phyloP scores from a whole-genome alignment of 768 basidiomycete species.

The Rhodotorula toruloides region DNA sequence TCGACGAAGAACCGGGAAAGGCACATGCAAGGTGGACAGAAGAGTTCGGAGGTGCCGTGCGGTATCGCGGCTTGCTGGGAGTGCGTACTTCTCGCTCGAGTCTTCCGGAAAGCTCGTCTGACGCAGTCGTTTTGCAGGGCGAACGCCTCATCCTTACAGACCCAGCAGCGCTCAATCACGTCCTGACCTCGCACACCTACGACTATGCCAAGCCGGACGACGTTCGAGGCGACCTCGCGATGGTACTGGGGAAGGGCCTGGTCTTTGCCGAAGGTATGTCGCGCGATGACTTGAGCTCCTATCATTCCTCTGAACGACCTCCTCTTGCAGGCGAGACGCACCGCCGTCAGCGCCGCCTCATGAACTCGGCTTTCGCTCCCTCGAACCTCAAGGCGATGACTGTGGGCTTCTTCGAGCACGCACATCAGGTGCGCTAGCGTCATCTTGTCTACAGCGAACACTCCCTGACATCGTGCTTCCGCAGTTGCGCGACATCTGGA shows the following conservation, averaged over 20 bases:
- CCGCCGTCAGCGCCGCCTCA: conserved; percentile 24
- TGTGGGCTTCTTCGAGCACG: conserved; percentile 18
- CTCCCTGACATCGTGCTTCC: no score
- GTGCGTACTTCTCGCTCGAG: conserved; percentile 12
- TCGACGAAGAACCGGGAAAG: no score
- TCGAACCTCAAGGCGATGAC: not conserved
- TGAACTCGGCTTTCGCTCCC: conserved; percentile 27
- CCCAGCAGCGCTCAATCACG: conserved; percentile 24
- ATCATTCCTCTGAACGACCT: no score
- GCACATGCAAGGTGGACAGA: no score
- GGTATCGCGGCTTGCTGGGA: not conserved
- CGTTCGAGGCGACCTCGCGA: not conserved
- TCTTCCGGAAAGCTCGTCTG: no score
- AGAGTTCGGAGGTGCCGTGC: no score
- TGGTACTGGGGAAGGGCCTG: conserved; percentile 25
- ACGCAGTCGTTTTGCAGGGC: not conserved
- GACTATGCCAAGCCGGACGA: conserved; percentile 18
- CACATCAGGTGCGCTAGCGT: not conserved
- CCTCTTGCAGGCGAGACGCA: conserved; percentile 26
- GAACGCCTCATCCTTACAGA: conserved; percentile 21
- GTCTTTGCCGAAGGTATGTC: conserved; percentile 20
- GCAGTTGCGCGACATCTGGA: conserved; percentile 5
- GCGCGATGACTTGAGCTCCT: no score
- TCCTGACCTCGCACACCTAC: conserved; percentile 17
- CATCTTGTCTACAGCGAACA: not conserved